Evolutionary conservation across 345 rosid species (phyloP), one percentile per base, ranked within the genome.

Genomic region (Gossypium arboreum): DNA sequence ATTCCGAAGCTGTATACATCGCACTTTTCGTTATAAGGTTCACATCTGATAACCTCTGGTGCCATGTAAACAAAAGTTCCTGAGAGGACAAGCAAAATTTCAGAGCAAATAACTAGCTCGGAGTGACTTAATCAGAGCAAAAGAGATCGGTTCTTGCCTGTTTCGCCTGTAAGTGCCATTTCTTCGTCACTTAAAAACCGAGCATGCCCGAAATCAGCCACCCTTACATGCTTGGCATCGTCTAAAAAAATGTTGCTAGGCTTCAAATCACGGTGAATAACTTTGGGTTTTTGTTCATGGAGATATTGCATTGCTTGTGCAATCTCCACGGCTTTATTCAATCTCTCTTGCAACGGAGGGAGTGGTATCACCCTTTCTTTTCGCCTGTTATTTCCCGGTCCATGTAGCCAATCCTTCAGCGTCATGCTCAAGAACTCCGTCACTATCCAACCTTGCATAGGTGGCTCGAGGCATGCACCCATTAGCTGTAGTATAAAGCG

Each of bases 151-250:
- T 48, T 12, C 44, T 70, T 82, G 70, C 93, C 91, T 72, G 86
- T 90, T 83, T 90, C 90, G 2, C 91, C 88, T 1, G 90, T 85
- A 22, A 90, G 86, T 4, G 94, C 90, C 81, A 65, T 83, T 74
- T 88, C 86, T 34, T 73, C 77, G 1, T 84, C 90, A 3, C 17
- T 17, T 74, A 88, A 73, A 76, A 88, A 80, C 65, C 89, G 79
- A 13, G 91, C 91, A 72, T 90, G 94, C 4, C 94, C 94, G 25
- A 85, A 88, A 63, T 90, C 91, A 0, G 91, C 94, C 18, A 88
- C 85, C 73, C 89, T 81, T 1, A 84, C 88, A 7, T 75, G 92
- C 44, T 75, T 52, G 18, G 78, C 83, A 50, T 84, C 86, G 17
- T 88, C 94, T 34, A 88, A 55, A 62, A 90, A 88, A 17, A 90